These are phyloP conservation scores for Cyclotella atomus DNA, from an alignment of 108 stramenopile species.

Conservation along the genomic window DNA sequence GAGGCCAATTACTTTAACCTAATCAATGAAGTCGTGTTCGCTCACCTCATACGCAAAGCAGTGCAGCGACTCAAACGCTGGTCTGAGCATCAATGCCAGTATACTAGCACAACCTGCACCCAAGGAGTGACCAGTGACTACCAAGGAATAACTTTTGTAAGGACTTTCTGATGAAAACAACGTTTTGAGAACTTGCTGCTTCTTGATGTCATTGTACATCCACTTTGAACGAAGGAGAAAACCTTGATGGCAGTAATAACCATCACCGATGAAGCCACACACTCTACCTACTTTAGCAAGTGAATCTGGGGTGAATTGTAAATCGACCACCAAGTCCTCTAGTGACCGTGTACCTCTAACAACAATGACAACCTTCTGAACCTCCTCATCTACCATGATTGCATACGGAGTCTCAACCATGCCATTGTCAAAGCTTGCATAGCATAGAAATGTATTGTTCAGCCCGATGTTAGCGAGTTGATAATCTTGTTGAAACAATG, in stretches of 20 bases:
- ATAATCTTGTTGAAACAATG: conserved; percentile 9
- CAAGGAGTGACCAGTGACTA: conserved; percentile 57
- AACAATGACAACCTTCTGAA: conserved; percentile 54
- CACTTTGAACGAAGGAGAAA: conserved; percentile 38
- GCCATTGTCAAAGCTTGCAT: conserved; percentile 52
- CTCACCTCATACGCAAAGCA: conserved; percentile 21
- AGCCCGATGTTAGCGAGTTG: conserved; percentile 9
- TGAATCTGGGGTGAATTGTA: conserved; percentile 42
- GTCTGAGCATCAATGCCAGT: conserved; percentile 50
- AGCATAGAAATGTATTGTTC: conserved; percentile 30
- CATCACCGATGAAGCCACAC: conserved; percentile 52
- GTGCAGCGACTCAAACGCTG: conserved; percentile 36
- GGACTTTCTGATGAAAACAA: conserved; percentile 18
- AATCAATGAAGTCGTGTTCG: too few relatives aligned
- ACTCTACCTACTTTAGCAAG: conserved; percentile 38
- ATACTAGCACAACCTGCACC: conserved; percentile 58
- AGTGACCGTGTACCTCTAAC: conserved; percentile 70
- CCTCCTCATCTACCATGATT: conserved; percentile 59
- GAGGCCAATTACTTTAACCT: too few relatives aligned
- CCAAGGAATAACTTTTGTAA: conserved; percentile 35
- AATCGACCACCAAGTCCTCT: conserved; percentile 69
- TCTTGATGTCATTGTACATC: conserved; percentile 31
- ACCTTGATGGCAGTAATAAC: conserved; percentile 52
- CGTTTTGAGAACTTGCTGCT: conserved; percentile 5
- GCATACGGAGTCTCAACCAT: conserved; percentile 55